Conservation (phyloP, 75 land plant species). For the Sequoia sempervirens region DNA sequence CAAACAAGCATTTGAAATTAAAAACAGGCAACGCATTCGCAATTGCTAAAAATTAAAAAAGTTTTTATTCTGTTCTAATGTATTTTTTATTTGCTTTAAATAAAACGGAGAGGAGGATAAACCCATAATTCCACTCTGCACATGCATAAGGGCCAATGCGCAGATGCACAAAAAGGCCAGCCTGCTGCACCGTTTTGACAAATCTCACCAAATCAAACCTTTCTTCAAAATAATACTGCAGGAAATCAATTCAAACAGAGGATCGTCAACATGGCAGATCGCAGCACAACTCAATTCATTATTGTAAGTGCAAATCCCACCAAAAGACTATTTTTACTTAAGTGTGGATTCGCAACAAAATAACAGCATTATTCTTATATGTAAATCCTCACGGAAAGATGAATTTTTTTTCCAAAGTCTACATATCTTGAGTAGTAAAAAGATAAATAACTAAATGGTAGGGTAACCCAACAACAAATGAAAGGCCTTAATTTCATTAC, state of each 20-base stretch:
- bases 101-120: background rate
- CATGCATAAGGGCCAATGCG: slow-evolving; percentile 77
- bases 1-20: background rate
- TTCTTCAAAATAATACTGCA: slow-evolving; percentile 58
- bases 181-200: slow-evolving; percentile 54
- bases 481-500: background rate
- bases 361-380: background rate
- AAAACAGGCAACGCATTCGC: background rate
- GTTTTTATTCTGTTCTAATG: background rate
- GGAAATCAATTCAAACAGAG: background rate
- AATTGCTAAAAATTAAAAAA: background rate
- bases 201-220: slow-evolving; percentile 57
- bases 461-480: background rate
- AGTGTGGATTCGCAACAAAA: background rate
- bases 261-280: background rate
- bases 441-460: background rate
- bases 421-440: background rate
- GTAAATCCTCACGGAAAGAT: background rate
- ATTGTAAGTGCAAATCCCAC: background rate
- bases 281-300: background rate
- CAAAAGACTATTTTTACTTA: background rate
- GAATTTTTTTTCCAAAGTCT: background rate
- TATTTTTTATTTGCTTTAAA: background rate
- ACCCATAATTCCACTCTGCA: slow-evolving; percentile 88
- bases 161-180: slow-evolving; percentile 53